phyloP scores from a whole-genome alignment of 306 rosid species.

The Sechiopsis laciniata region DNA sequence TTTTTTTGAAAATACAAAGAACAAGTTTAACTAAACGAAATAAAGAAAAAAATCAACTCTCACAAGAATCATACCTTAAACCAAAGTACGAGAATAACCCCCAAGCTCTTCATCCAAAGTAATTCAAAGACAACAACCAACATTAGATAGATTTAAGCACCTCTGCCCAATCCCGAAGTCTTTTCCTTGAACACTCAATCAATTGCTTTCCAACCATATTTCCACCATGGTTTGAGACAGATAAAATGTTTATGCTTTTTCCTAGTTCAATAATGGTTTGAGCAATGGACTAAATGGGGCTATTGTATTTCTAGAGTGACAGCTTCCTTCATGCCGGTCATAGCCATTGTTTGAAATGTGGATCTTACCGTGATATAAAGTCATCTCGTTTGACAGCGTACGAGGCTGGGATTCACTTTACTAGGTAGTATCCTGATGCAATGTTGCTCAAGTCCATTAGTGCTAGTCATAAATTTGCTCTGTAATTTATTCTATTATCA shows the following conservation, averaged over 20 bases:
- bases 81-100: not conserved
- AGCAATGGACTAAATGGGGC: conserved; percentile 26
- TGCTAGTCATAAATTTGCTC: not conserved
- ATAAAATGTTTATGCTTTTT: not conserved
- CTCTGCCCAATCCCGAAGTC: not conserved
- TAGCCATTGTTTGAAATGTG: too few species aligned
- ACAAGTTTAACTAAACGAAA: not conserved
- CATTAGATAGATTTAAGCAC: not conserved
- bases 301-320: conserved; percentile 26
- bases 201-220: not conserved
- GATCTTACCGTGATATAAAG: too few species aligned
- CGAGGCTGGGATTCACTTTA: conserved; percentile 30
- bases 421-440: conserved; percentile 34
- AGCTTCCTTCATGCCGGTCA: conserved; percentile 19
- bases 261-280: conserved; percentile 22
- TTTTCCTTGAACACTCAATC: not conserved
- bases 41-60: not conserved
- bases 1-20: too few species aligned
- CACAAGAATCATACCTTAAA: not conserved
- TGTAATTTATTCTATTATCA: not conserved
- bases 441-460: not conserved
- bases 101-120: not conserved
- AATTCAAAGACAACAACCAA: not conserved
- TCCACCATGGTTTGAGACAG: not conserved
- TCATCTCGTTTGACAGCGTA: too few species aligned